phyloP scores from a whole-genome alignment of 441 rosid genomes.

The Rhodomyrtus psidioides region DNA sequence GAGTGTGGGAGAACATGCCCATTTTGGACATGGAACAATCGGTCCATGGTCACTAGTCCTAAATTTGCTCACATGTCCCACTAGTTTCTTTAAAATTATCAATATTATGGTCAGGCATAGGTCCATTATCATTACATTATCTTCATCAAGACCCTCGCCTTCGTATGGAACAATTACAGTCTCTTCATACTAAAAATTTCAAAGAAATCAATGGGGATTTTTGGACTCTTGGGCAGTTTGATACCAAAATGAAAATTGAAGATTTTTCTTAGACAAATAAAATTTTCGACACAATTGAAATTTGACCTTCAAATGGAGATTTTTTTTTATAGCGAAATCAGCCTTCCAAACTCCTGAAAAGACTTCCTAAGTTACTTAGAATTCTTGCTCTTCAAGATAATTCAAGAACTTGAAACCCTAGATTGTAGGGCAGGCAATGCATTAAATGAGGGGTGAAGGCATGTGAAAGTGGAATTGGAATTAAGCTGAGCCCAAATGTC shows the following conservation, averaged over 20 bases:
- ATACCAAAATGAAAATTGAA: neutral
- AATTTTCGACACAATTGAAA: neutral
- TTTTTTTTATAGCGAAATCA: neutral
- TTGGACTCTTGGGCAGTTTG: neutral
- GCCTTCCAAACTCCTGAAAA: neutral
- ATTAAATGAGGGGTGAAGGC: neutral
- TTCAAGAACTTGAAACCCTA: neutral
- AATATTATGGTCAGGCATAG: neutral
- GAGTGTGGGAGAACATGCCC: too few relatives aligned
- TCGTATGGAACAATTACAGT: neutral
- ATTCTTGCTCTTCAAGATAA: neutral
- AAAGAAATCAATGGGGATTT: rapidly evolving
- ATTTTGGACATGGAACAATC: too few relatives aligned
- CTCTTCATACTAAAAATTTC: neutral
- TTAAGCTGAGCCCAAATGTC: neutral
- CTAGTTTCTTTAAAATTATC: neutral
- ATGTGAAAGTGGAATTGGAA: neutral
- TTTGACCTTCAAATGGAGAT: neutral
- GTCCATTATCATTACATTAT: neutral
- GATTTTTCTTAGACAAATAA: too few relatives aligned
- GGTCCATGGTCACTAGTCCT: neutral
- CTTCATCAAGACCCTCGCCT: neutral
- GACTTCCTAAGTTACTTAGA: neutral
- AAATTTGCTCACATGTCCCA: neutral
- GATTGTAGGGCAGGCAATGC: neutral